A percentile compares a stretch with the other conserved stretches of the same genome.
phyloP scores from a whole-genome alignment of 169 alveolate species.

The Eimeria mitis region DNA sequence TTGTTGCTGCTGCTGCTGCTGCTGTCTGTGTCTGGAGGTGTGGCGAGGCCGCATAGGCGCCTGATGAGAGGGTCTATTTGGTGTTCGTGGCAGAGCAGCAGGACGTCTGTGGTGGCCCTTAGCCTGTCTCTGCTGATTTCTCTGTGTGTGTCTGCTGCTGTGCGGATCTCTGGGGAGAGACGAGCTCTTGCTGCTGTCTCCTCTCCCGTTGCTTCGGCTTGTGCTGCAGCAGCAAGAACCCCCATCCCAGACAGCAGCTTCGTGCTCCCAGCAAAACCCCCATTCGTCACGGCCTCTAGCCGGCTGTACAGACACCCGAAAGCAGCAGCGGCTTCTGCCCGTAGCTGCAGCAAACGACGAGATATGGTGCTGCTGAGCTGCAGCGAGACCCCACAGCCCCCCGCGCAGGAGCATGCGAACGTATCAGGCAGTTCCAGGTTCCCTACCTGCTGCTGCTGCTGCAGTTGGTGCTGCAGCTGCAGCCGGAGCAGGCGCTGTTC shows the following conservation, averaged over 20 bases:
- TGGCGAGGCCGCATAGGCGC: conserved; percentile 19
- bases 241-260: conserved; percentile 78
- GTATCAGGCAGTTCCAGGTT: conserved; percentile 14
- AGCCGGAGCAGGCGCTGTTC: conserved; percentile 40
- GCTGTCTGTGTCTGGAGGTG: neutral
- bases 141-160: conserved; percentile 33
- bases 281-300: conserved; percentile 57
- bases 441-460: conserved; percentile 18
- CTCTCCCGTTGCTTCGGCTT: conserved; percentile 44
- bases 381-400: conserved; percentile 27
- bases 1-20: conserved; percentile 20
- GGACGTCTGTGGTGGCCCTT: conserved; percentile 20
- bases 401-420: conserved; percentile 56
- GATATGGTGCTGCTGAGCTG: conserved; percentile 12
- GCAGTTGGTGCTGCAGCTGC: conserved; percentile 38
- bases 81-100: conserved; percentile 51
- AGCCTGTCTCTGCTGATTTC: conserved; percentile 52
- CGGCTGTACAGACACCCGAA: conserved; percentile 46
- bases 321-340: conserved; percentile 59
- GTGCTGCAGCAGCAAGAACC: conserved; percentile 74
- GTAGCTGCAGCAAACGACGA: conserved; percentile 44
- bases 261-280: conserved; percentile 76
- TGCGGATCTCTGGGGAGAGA: conserved; percentile 7
- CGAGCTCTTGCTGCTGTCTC: conserved; percentile 7
- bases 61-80: conserved; percentile 52